phyloP scores from a whole-genome alignment of 148 eudicot species.

The Gaultheria prostrata region DNA sequence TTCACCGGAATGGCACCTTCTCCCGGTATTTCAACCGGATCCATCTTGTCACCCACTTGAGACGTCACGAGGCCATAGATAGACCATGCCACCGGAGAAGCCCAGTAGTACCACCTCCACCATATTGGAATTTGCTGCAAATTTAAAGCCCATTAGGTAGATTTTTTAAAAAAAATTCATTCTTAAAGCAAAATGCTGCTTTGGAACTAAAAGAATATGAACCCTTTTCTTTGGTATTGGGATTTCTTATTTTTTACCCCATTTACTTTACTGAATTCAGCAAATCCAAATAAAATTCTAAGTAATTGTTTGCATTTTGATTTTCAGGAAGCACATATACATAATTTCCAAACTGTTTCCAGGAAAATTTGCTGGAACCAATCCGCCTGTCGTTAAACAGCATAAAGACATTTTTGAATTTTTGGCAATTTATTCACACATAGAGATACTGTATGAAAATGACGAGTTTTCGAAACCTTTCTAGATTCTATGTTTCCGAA shows the following conservation, averaged over 20 bases:
- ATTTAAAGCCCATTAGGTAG: neutral
- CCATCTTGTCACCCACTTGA: conserved; percentile 31
- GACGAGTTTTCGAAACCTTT: too few relatives aligned
- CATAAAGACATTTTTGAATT: too few relatives aligned
- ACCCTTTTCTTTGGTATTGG: neutral
- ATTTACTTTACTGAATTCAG: too few relatives aligned
- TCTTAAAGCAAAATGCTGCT: neutral
- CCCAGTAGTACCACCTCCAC: conserved; percentile 64
- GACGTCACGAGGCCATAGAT: conserved; percentile 48
- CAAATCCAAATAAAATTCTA: too few relatives aligned
- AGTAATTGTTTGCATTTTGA: too few relatives aligned
- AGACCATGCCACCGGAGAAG: conserved; percentile 48
- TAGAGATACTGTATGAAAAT: too few relatives aligned
- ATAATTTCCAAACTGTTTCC: too few relatives aligned
- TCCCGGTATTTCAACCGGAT: conserved; percentile 23
- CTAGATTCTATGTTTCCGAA: too few relatives aligned
- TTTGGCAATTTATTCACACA: too few relatives aligned
- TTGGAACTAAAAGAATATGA: neutral
- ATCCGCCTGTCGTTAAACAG: too few relatives aligned
- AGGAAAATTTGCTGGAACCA: too few relatives aligned
- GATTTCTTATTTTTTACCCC: neutral
- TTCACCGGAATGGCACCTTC: conserved; percentile 16
- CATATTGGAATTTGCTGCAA: conserved; percentile 49
- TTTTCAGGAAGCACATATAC: too few relatives aligned
- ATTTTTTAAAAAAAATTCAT: neutral